phyloP scores from a whole-genome alignment of 2,329 filamentous ascomycete genomes.

The Sclerotinia sclerotiorum region DNA sequence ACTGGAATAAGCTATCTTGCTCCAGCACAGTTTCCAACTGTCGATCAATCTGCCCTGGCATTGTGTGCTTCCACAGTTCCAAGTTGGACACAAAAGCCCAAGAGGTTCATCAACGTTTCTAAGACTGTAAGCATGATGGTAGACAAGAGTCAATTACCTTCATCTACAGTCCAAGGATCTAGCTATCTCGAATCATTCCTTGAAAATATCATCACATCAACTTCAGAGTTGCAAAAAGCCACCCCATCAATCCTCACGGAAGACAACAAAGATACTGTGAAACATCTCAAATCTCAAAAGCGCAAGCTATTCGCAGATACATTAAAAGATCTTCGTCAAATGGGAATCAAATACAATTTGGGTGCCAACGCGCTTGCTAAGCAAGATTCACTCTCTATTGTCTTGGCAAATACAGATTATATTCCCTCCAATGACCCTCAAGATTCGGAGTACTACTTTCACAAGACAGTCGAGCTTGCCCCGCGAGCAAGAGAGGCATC shows the following conservation, averaged over 20 bases:
- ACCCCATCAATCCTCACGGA: constrained; percentile 81
- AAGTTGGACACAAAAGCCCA: constrained; percentile 50
- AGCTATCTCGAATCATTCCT: constrained; percentile 66
- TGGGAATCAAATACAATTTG: constrained; percentile 87
- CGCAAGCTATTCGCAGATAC: constrained; percentile 87
- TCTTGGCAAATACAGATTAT: constrained; percentile 61
- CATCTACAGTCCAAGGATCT: constrained; percentile 55
- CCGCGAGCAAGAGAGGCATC: constrained; percentile 65
- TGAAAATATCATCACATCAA: constrained; percentile 64
- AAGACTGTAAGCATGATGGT: constrained; percentile 75
- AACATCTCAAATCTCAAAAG: constrained; percentile 89
- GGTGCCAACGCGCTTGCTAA: constrained; percentile 69
- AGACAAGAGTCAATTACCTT: constrained; percentile 55
- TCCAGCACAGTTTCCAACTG: constrained; percentile 27
- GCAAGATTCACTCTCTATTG: constrained; percentile 68
- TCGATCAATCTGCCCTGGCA: constrained; percentile 35
- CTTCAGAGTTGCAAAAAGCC: constrained; percentile 74
- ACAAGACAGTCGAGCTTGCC: constrained; percentile 74
- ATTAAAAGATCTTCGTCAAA: constrained; percentile 75
- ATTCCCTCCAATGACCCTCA: constrained; percentile 34
- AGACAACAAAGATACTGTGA: constrained; percentile 79
- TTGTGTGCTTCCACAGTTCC: constrained; percentile 39
- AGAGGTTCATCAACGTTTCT: constrained; percentile 68
- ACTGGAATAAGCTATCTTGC: constrained; percentile 16
- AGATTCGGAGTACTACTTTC: constrained; percentile 66